Base-by-base conservation (phyloP, 108 stramenopile genomes). In the Schizochytrium sp. region DNA sequence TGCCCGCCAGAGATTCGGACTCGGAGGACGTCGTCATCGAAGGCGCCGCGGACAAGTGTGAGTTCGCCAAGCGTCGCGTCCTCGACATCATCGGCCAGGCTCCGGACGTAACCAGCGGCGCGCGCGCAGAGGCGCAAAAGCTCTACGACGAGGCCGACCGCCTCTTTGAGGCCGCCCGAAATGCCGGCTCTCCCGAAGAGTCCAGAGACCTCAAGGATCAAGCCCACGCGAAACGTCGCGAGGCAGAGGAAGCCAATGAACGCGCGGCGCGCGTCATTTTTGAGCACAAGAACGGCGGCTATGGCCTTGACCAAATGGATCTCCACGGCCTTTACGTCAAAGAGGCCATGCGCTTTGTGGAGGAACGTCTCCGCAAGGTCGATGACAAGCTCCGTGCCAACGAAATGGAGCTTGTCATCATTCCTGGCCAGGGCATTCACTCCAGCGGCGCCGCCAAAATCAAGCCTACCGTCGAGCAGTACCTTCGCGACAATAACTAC, bases 21-120 rank as follows among this genome's bases (percentile, higher is more conserved):
- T 83, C 76, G 28, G 76, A 83, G 28, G 76, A 83, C 51, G 76
- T 83, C 19, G 51, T 53, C 45, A 83, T 83, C 51, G 76, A 83
- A 4, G 76, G 76, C n/a, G 43, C 76, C 4, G 45, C 76, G 6
- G 76, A 83, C 23, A 53, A 47, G 25, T 47, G 45, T 18, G 76
- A 83, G 48, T 53, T 53, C 28, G 76, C 76, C 23, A 83, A 83
- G n/a, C 48, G 48, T 12, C 45, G 76, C 19, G 28, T 83, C 23
- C 51, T 83, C n/a, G 76, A 83, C 76, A 83, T 83, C 51, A 53
- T 47, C 28, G 76, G 51, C 25, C 45, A 53, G 76, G 76, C 48
- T 34, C 76, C 76, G 10, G 76, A 83, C 51, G 48, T 53, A 1
- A 53, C 76, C 51, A 53, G 48, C 51, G 76, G 51, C 76, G 18